Conservation (phyloP, 352 stramenopile species). For the Phytophthora cryptogea region DNA sequence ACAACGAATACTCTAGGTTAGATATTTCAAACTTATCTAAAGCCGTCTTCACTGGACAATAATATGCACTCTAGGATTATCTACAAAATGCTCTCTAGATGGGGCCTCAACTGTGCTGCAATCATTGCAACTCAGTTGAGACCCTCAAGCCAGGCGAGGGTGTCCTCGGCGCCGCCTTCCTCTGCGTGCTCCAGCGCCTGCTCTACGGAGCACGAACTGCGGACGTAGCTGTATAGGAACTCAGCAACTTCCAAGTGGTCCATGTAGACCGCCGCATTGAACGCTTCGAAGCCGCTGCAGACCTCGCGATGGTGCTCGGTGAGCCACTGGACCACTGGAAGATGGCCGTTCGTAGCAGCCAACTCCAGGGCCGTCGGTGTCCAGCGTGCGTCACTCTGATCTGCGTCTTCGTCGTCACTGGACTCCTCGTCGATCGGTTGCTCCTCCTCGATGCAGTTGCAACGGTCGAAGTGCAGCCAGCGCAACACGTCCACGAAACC, state of each 20-base stretch:
- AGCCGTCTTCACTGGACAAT: conserved; percentile 15
- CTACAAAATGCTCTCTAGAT: conserved; percentile 23
- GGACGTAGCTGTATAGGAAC: conserved; percentile 52
- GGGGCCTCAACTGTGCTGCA: conserved; percentile 11
- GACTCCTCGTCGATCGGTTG: conserved; percentile 18
- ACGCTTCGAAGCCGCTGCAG: conserved; percentile 54
- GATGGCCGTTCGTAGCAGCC: conserved; percentile 64
- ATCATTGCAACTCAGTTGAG: conserved; percentile 38
- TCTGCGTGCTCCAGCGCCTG: conserved; percentile 67
- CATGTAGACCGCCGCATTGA: conserved; percentile 77
- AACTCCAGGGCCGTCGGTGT: conserved; percentile 59
- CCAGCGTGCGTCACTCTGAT: conserved; percentile 36
- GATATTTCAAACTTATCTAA: conserved; percentile 6
- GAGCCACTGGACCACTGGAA: conserved; percentile 66
- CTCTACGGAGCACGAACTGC: conserved; percentile 49
- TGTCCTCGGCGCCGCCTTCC: conserved; percentile 68
- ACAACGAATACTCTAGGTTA: conserved; percentile 1
- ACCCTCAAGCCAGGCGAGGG: conserved; percentile 59
- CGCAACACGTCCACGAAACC: conserved; percentile 53
- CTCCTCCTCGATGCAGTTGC: conserved; percentile 28
- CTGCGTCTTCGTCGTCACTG: conserved; percentile 15
- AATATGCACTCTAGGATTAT: conserved; percentile 38
- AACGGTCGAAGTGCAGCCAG: conserved; percentile 53
- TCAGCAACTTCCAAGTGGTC: conserved; percentile 64
- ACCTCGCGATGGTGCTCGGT: conserved; percentile 51